Evolutionary conservation across 1,284 basidiomycete species (phyloP).

Genomic region (Xerocomus minutiporus): DNA sequence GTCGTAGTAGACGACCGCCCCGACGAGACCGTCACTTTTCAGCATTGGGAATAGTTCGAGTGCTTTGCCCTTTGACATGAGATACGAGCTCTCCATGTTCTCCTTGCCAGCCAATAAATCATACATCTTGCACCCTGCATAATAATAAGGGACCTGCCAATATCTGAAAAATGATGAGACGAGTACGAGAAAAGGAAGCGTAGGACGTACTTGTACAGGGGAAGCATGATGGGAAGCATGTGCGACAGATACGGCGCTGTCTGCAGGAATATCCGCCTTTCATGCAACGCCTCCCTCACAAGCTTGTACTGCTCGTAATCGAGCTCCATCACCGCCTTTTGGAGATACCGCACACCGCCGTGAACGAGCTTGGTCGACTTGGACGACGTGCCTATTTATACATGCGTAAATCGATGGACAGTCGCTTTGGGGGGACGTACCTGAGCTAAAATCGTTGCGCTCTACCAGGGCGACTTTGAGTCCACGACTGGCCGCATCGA

Average conservation of each 20-base stretch:
- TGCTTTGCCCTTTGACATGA: constrained; percentile 91
- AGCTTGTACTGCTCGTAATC: constrained; percentile 98
- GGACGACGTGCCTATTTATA: constrained; percentile 84
- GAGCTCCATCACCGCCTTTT: constrained; percentile 93
- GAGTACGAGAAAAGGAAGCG: not conserved
- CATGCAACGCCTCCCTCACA: constrained; percentile 89
- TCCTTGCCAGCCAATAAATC: constrained; percentile 93
- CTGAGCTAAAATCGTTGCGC: constrained; percentile 87
- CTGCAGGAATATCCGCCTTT: constrained; percentile 90
- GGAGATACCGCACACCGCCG: constrained; percentile 95
- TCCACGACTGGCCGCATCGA: constrained; percentile 91
- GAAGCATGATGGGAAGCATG: constrained; percentile 94
- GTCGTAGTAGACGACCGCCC: constrained; percentile 96
- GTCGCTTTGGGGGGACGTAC: constrained; percentile 36
- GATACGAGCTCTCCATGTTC: constrained; percentile 94
- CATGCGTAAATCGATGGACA: constrained; percentile 32
- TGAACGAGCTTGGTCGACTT: constrained; percentile 98
- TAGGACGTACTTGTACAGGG: constrained; percentile 76
- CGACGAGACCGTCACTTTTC: constrained; percentile 88
- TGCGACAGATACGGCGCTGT: constrained; percentile 92
- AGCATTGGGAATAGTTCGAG: constrained; percentile 96
- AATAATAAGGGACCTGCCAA: constrained; percentile 98
- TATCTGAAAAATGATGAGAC: constrained; percentile 48
- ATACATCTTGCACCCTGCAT: constrained; percentile 94
- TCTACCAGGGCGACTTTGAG: constrained; percentile 93